Percentiles rank a stretch among this genome's conserved stretches.
phyloP scores from a whole-genome alignment of 768 basidiomycete genomes.

The Collybia mongolica region DNA sequence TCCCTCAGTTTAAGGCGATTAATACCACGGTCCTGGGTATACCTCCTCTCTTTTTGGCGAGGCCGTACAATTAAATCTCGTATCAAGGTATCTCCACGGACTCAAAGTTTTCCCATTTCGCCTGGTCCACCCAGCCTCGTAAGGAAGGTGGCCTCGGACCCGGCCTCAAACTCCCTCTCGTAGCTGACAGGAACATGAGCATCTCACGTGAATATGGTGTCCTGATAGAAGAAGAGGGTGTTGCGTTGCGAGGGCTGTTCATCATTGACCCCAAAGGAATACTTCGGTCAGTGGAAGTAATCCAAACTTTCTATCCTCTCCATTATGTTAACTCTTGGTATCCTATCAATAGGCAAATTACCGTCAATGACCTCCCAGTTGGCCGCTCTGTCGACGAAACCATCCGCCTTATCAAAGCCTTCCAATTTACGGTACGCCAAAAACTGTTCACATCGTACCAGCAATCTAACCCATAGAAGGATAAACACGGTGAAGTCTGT shows the following conservation, averaged over 20 bases:
- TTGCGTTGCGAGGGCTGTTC: slow-evolving; percentile 85
- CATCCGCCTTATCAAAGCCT: slow-evolving; percentile 85
- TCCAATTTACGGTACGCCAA: slow-evolving; percentile 80
- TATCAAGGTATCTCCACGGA: slow-evolving; percentile 79
- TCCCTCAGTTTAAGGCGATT: slow-evolving; percentile 70
- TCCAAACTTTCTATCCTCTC: neutral
- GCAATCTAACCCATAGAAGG: slow-evolving; percentile 37
- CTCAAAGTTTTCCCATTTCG: slow-evolving; percentile 84
- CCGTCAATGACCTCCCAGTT: slow-evolving; percentile 90
- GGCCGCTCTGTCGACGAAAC: slow-evolving; percentile 97
- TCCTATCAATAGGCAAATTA: slow-evolving; percentile 58
- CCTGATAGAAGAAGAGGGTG: slow-evolving; percentile 83
- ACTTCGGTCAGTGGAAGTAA: slow-evolving; percentile 45
- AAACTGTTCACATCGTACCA: neutral
- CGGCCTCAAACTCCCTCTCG: slow-evolving; percentile 78
- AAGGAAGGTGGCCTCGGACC: slow-evolving; percentile 90
- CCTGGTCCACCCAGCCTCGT: slow-evolving; percentile 81
- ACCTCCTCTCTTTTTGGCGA: neutral
- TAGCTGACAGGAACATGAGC: slow-evolving; percentile 77
- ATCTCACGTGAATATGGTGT: slow-evolving; percentile 88
- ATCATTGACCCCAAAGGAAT: slow-evolving; percentile 84
- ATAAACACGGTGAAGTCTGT: slow-evolving; percentile 90
- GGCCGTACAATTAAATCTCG: slow-evolving; percentile 1
- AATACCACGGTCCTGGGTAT: slow-evolving; percentile 76
- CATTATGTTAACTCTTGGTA: neutral